These are phyloP conservation scores for Isabelozyma rhagii DNA, from an alignment of 805 yeast species.

Conservation along the genomic window DNA sequence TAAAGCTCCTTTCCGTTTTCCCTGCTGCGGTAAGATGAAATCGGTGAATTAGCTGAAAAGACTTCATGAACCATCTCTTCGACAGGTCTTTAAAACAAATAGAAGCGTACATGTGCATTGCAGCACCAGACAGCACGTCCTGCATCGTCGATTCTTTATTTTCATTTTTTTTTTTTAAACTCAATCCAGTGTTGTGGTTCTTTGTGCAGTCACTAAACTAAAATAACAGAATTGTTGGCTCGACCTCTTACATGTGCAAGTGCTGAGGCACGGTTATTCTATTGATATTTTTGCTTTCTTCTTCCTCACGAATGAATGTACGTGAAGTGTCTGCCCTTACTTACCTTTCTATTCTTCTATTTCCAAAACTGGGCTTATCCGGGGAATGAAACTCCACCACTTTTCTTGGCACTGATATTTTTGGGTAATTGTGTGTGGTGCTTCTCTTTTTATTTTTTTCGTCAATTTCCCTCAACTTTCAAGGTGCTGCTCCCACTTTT, in stretches of 20 bases:
- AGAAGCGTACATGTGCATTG: neutral
- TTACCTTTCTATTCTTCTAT: no score
- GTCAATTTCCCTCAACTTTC: no score
- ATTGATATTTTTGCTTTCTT: neutral
- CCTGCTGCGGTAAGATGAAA: neutral
- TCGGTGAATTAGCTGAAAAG: neutral
- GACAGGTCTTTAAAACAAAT: neutral
- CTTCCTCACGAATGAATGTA: neutral
- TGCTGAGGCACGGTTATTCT: neutral
- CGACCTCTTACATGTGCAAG: neutral
- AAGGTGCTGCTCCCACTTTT: no score
- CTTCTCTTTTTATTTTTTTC: neutral
- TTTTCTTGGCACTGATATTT: neutral
- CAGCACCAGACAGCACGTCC: neutral
- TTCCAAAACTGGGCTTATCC: neutral
- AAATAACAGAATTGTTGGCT: neutral
- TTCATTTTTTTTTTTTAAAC: neutral
- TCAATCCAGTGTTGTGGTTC: neutral
- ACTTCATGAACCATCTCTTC: neutral
- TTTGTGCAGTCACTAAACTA: neutral
- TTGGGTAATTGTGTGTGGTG: neutral
- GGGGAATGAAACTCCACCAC: neutral
- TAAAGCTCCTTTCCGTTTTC: no score
- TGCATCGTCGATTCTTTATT: neutral
- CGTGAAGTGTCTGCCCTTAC: no score